phyloP scores from a whole-genome alignment of 257 asterid species.

The Solanum raphanifolium region DNA sequence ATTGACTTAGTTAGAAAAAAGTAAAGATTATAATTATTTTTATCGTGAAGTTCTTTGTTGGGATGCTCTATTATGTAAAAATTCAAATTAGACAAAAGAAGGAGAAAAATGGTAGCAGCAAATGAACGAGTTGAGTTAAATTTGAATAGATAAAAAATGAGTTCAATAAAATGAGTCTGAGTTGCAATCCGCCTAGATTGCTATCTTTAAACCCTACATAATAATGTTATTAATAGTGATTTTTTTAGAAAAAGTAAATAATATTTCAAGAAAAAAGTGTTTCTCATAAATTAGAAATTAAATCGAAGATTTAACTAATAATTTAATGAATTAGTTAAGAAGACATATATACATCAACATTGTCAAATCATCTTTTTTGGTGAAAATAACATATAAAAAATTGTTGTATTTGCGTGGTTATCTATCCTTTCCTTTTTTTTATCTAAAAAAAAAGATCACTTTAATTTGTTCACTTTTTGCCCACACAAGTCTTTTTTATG shows the following conservation, averaged over 20 bases:
- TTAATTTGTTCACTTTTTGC: not conserved
- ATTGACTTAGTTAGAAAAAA: not conserved
- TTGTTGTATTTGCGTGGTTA: not conserved
- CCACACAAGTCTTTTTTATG: not conserved
- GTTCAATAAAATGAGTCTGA: no score
- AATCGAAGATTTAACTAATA: not conserved
- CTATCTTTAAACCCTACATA: no score
- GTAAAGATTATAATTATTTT: no score
- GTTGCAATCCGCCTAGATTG: not conserved
- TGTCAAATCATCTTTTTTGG: not conserved
- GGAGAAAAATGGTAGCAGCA: not conserved
- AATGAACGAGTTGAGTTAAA: no score
- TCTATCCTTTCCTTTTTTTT: not conserved
- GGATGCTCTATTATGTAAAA: not conserved
- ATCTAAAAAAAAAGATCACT: not conserved
- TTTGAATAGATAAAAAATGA: no score
- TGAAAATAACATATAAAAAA: not conserved
- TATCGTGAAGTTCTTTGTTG: not conserved
- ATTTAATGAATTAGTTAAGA: not conserved
- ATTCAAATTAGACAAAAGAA: no score
- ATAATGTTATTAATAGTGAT: no score
- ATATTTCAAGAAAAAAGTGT: no score
- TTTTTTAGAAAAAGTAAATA: not conserved
- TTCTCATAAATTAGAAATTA: no score
- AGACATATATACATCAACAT: not conserved